phyloP scores from a whole-genome alignment of 148 eudicot genomes.

The Silene uniflora region DNA sequence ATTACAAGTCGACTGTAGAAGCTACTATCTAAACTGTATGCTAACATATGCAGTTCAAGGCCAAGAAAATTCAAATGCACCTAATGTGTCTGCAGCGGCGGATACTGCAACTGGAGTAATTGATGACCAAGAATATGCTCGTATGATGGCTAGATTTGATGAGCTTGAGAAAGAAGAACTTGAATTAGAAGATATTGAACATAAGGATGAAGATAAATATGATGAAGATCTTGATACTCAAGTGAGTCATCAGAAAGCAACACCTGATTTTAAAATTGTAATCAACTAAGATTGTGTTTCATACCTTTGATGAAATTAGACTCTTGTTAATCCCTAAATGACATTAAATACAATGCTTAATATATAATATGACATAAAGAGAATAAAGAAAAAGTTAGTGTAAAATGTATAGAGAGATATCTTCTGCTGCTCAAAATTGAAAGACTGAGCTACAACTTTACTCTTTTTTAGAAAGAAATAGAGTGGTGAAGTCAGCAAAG shows the following conservation, averaged over 20 bases:
- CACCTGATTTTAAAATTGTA: background rate
- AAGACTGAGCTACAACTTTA: background rate
- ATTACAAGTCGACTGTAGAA: background rate
- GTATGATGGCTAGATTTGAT: slow-evolving; percentile 48
- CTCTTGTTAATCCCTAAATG: background rate
- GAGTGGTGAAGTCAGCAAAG: background rate
- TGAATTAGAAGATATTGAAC: slow-evolving; percentile 36
- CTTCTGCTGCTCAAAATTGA: background rate
- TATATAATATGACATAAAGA: background rate
- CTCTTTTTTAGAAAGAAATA: background rate
- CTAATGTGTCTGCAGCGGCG: slow-evolving; percentile 25
- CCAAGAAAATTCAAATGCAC: slow-evolving; percentile 18
- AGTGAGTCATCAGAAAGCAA: slow-evolving; percentile 9
- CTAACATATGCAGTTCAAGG: slow-evolving; percentile 23
- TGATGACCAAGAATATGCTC: slow-evolving; percentile 52
- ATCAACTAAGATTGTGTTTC: background rate
- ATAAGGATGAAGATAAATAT: slow-evolving; percentile 29
- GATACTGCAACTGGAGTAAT: slow-evolving; percentile 24
- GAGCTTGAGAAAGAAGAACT: slow-evolving; percentile 76
- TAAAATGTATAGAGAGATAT: background rate
- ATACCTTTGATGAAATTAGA: background rate
- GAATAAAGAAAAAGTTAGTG: background rate
- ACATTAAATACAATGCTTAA: background rate
- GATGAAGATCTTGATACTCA: slow-evolving; percentile 23
- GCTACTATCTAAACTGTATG: background rate